Evolutionary conservation across 2,329 filamentous ascomycete genomes (phyloP).

Genomic region (Penicillium sclerotigenum): DNA sequence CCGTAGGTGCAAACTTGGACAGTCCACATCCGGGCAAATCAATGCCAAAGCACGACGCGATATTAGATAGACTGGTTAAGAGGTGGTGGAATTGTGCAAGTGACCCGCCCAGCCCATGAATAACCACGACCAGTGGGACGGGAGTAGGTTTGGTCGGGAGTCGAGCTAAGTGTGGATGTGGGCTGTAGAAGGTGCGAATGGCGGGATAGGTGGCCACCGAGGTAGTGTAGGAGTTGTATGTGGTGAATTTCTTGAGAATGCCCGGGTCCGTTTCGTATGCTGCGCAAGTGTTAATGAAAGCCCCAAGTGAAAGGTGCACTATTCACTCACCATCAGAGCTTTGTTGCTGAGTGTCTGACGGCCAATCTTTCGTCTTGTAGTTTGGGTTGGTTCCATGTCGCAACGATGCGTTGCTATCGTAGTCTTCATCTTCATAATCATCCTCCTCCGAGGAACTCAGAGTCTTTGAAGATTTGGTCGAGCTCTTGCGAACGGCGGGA

Average conservation of each 20-base stretch:
- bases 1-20: conserved; percentile 67
- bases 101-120: conserved; percentile 92
- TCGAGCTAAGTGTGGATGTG: conserved; percentile 77
- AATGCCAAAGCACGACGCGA: conserved; percentile 80
- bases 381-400: conserved; percentile 26
- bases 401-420: conserved; percentile 35
- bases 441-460: conserved; percentile 38
- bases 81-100: conserved; percentile 82
- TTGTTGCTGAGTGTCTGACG: conserved; percentile 27
- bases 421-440: conserved; percentile 38
- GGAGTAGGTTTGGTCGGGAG: conserved; percentile 70
- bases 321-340: conserved; percentile 30
- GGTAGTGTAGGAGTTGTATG: conserved; percentile 69
- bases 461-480: conserved; percentile 28
- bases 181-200: conserved; percentile 78
- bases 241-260: conserved; percentile 74
- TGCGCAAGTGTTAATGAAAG: conserved; percentile 18
- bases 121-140: conserved; percentile 80
- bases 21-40: conserved; percentile 88
- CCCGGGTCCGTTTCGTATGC: conserved; percentile 63
- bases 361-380: conserved; percentile 18
- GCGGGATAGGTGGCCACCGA: conserved; percentile 65
- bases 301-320: background rate
- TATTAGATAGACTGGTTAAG: conserved; percentile 74
- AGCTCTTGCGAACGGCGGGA: conserved; percentile 15